phyloP scores from a whole-genome alignment of 768 basidiomycete genomes.

The Boletus pseudo-olivaceus region DNA sequence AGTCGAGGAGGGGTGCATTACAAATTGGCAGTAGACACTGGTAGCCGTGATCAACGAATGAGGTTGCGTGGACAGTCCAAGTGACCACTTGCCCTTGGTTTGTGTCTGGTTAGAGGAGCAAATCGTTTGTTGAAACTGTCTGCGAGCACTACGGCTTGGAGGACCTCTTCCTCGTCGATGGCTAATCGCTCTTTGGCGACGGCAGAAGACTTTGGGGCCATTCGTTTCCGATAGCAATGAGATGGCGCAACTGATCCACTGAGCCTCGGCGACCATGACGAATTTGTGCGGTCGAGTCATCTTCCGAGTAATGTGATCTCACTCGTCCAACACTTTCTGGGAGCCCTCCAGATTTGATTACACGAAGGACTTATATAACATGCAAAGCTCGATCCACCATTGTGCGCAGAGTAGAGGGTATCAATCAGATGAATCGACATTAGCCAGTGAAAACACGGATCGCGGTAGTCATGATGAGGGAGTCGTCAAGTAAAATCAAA shows the following conservation, averaged over 20 bases:
- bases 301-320: background rate
- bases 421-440: slow-evolving; percentile 64
- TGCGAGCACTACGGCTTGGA: slow-evolving; percentile 94
- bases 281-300: slow-evolving; percentile 24
- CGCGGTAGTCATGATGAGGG: slow-evolving; percentile 58
- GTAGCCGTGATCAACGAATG: slow-evolving; percentile 15
- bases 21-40: slow-evolving; percentile 92
- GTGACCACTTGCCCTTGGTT: slow-evolving; percentile 67
- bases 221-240: slow-evolving; percentile 24
- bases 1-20: slow-evolving; percentile 89
- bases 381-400: slow-evolving; percentile 30
- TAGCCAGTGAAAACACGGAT: slow-evolving; percentile 60
- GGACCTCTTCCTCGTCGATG: slow-evolving; percentile 74
- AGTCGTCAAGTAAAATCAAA: slow-evolving; percentile 55
- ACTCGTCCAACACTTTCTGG: background rate
- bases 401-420: slow-evolving; percentile 39
- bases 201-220: slow-evolving; percentile 62
- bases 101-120: slow-evolving; percentile 81
- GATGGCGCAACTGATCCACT: background rate
- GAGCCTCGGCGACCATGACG: background rate
- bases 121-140: slow-evolving; percentile 96
- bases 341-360: slow-evolving; percentile 27
- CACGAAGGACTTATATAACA: slow-evolving; percentile 33
- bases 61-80: slow-evolving; percentile 10
- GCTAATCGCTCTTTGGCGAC: slow-evolving; percentile 60